Evolutionary conservation across 2,329 filamentous ascomycete species (phyloP), one percentile per base, ranked within the genome.

Genomic region (Phaeosphaeria sp.): DNA sequence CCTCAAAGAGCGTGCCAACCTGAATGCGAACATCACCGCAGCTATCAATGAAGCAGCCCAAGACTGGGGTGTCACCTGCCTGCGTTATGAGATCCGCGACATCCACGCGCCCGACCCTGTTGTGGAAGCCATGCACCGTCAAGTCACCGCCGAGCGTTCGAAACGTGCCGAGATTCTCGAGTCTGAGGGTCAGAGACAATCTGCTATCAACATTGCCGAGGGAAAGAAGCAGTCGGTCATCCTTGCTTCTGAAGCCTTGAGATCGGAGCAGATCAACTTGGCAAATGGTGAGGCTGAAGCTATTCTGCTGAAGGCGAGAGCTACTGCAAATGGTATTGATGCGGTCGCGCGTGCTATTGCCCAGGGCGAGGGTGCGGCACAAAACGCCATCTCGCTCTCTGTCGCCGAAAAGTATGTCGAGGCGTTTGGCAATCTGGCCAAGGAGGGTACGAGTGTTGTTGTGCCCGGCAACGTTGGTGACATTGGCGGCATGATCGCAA

Each of bases 341-440:
- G 89, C 90, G 23, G 92, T 99, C 15, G 91, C 92, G 6, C 82
- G 84, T 60, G 85, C 88, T 44, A 96, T 98, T 60, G 82, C 85
- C 18, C 81, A 89, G 48, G 93, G 93, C 55, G 83, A 90, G 65
- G 84, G 87, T 55, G 85, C 89, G 54, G 95, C 95, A 1, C 90
- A 95, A 75, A 87, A 88, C 33, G 95, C 95, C 23, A 85, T 99
- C 46, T 93, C 91, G 71, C 80, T 99, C 61, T 91, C 86, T 15
- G 92, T 99, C 9, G 95, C 95, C 0, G 95, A 99, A 85, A 97
- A 97, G 80, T 99, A 99, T 71, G 95, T 99, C 52, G 94, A 96
- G 46, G 95, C 95, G 3, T 99, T 98, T 73, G 89, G 86, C 66
- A 92, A 93, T 74, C 83, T 99, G 67, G 95, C 95, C 50, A 95